Evolutionary conservation across 2,329 filamentous ascomycete genomes (phyloP).

Genomic region (Leptographium galeiforme): DNA sequence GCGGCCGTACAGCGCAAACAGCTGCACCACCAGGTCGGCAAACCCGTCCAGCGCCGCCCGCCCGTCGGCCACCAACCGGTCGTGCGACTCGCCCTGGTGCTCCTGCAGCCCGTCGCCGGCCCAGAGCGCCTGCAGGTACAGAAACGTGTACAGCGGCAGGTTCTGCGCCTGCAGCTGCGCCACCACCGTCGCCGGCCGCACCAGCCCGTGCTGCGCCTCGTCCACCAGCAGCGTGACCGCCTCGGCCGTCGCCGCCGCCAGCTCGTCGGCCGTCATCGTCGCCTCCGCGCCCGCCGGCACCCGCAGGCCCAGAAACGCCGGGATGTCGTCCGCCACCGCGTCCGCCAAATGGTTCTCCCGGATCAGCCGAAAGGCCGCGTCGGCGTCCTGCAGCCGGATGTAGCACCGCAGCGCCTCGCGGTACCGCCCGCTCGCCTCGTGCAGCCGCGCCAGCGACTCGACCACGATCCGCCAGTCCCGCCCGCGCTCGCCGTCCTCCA

Average conservation of each 20-base stretch:
- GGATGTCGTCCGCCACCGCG: conserved; percentile 77
- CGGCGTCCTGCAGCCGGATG: conserved; percentile 81
- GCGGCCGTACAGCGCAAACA: conserved; percentile 78
- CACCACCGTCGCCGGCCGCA: conserved; percentile 66
- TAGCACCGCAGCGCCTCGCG: conserved; percentile 80
- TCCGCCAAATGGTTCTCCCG: conserved; percentile 82
- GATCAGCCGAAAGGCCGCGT: conserved; percentile 76
- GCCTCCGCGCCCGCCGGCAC: conserved; percentile 58
- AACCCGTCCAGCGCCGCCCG: conserved; percentile 68
- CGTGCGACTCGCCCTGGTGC: conserved; percentile 37
- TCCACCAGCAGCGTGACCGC: conserved; percentile 78
- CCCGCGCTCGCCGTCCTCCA: conserved; percentile 58
- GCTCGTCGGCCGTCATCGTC: conserved; percentile 51
- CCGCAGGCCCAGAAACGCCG: conserved; percentile 75
- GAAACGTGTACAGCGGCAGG: conserved; percentile 67
- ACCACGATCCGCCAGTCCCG: conserved; percentile 84
- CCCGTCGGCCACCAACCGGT: conserved; percentile 44
- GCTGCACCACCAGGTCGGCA: conserved; percentile 70
- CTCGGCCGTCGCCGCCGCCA: conserved; percentile 70
- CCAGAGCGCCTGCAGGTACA: conserved; percentile 85
- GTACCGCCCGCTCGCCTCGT: conserved; percentile 67
- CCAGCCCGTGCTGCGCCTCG: conserved; percentile 79
- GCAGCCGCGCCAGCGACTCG: conserved; percentile 71
- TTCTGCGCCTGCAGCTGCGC: conserved; percentile 57
- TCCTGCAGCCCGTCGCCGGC: conserved; percentile 52